Percentiles rank a stretch among this genome's conserved stretches.
Evolutionary conservation across 2,329 filamentous ascomycete genomes (phyloP).

Genomic region (Neophaeococcomyces mojaviensis): DNA sequence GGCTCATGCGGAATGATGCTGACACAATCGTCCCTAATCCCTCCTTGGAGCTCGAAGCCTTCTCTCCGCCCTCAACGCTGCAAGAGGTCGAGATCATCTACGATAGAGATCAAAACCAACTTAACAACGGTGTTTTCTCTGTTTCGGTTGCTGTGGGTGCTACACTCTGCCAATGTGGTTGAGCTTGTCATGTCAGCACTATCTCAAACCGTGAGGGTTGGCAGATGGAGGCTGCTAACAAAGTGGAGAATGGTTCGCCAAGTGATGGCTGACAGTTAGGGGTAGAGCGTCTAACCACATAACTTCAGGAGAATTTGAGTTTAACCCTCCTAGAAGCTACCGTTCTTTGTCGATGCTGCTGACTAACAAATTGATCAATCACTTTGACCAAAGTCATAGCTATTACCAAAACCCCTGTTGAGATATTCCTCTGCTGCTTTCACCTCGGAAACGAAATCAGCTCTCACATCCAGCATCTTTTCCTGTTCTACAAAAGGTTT

Average conservation of each 20-base stretch:
- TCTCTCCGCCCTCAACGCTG: constrained; percentile 26
- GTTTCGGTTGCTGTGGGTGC: too few relatives aligned
- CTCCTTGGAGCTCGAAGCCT: constrained; percentile 27
- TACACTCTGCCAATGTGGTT: too few relatives aligned
- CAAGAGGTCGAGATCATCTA: constrained; percentile 25
- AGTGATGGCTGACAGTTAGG: too few relatives aligned
- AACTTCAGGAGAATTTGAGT: too few relatives aligned
- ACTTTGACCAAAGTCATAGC: constrained; percentile 53
- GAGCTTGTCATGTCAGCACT: too few relatives aligned
- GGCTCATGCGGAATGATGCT: constrained; percentile 31
- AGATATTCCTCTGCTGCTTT: constrained; percentile 44
- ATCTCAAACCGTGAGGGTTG: too few relatives aligned
- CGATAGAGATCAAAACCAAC: constrained; percentile 27
- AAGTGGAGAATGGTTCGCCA: too few relatives aligned
- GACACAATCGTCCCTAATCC: constrained; percentile 30
- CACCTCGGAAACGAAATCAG: constrained; percentile 41
- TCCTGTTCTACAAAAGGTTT: constrained; percentile 37
- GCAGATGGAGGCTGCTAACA: too few relatives aligned
- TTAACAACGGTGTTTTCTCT: constrained; percentile 30
- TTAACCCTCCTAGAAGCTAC: too few relatives aligned
- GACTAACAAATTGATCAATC: neutral
- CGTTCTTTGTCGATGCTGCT: too few relatives aligned
- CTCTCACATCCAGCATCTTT: constrained; percentile 43
- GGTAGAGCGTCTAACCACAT: too few relatives aligned
- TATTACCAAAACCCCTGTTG: constrained; percentile 53